These are phyloP conservation scores for Pichia cephalocereana DNA, from an alignment of 805 yeast genomes.

Conservation along the genomic window DNA sequence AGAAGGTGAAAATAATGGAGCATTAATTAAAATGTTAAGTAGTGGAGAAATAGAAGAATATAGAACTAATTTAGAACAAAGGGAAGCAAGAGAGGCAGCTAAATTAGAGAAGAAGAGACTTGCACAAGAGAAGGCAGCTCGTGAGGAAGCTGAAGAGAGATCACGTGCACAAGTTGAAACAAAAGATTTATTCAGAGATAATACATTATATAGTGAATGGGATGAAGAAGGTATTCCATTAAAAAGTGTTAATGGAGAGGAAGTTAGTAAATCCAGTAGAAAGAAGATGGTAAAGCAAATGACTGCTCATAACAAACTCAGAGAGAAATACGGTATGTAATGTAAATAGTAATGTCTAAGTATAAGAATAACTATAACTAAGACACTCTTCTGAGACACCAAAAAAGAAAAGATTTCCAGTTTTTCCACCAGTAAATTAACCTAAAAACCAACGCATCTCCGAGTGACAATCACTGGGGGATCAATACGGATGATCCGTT, in stretches of 20 bases:
- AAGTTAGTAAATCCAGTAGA: conserved; percentile 71
- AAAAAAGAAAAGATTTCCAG: too few relatives aligned
- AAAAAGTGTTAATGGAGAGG: conserved; percentile 68
- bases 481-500: too few relatives aligned
- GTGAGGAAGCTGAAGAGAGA: conserved; percentile 50
- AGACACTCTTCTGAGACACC: too few relatives aligned
- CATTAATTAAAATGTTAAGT: conserved; percentile 74
- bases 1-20: conserved; percentile 53
- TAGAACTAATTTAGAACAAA: conserved; percentile 38
- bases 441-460: too few relatives aligned
- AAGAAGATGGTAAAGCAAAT: conserved; percentile 71
- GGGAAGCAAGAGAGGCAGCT: conserved; percentile 44
- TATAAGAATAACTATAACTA: too few relatives aligned
- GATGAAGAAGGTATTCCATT: conserved; percentile 82
- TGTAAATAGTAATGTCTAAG: too few relatives aligned
- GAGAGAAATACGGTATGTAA: neutral
- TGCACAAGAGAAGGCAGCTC: conserved; percentile 55
- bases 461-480: too few relatives aligned
- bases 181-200: conserved; percentile 58
- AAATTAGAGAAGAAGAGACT: conserved; percentile 52
- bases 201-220: conserved; percentile 57
- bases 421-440: too few relatives aligned
- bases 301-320: neutral
- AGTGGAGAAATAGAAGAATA: conserved; percentile 61
- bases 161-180: conserved; percentile 68